Conservation (phyloP, 768 basidiomycete species). For the Lentinula sp. region DNA sequence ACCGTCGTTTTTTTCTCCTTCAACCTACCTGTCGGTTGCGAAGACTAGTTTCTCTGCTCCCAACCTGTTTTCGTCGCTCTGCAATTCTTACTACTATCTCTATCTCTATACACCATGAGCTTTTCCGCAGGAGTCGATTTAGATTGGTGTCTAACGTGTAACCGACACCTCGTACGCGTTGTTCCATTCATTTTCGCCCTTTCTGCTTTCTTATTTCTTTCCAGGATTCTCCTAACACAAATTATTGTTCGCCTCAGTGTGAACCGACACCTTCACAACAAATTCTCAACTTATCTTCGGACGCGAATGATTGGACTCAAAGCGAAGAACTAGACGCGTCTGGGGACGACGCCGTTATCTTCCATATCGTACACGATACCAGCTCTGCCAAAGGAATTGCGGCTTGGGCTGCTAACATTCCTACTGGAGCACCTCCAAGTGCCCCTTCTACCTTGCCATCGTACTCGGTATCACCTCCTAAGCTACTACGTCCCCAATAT, state of each 20-base stretch:
- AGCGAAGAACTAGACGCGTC: not conserved
- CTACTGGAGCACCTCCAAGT: not conserved
- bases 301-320: not conserved
- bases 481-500: not conserved
- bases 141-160: not conserved
- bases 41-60: not conserved
- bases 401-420: not conserved
- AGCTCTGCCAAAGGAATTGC: not conserved
- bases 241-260: not conserved
- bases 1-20: not conserved
- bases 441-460: not conserved
- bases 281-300: not conserved
- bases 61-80: not conserved
- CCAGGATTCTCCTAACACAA: not conserved
- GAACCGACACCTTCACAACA: not conserved
- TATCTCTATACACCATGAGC: not conserved
- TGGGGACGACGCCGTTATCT: not conserved
- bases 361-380: not conserved
- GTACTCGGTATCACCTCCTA: not conserved
- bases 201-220: not conserved
- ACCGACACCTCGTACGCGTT: not conserved
- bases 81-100: not conserved
- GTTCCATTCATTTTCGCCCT: not conserved
- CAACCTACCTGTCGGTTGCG: not conserved
- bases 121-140: not conserved